A percentile compares a stretch with the other conserved stretches of the same genome.
phyloP scores from a whole-genome alignment of 495 filamentous ascomycete species.

The Penicillium soppii region DNA sequence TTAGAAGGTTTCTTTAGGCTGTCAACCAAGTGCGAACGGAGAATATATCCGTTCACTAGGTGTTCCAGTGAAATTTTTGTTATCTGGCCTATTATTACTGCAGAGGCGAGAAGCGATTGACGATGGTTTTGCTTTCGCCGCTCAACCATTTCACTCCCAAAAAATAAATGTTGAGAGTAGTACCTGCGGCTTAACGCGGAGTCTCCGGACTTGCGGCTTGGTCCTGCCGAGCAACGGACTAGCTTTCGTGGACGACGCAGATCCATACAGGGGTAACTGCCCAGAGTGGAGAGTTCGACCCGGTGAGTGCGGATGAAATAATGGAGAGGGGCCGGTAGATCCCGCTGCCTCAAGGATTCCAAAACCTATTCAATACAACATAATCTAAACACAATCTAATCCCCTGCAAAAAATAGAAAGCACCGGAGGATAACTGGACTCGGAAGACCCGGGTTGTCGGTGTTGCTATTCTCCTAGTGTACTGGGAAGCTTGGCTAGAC shows the following conservation, averaged over 20 bases:
- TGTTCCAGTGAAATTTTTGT: not conserved
- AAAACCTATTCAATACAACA: too few species aligned
- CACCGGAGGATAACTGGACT: not conserved
- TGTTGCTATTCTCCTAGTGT: not conserved
- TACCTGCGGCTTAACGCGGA: not conserved
- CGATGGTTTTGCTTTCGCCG: too few species aligned
- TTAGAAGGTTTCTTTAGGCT: not conserved
- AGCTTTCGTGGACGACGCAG: slow-evolving; percentile 1
- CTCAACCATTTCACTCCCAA: too few species aligned
- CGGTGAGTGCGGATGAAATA: slow-evolving; percentile 1
- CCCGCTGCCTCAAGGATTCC: not conserved
- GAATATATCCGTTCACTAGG: not conserved
- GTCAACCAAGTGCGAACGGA: not conserved
- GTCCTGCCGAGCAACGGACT: not conserved
- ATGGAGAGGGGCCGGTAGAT: slow-evolving; percentile 7
- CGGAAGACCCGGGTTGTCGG: slow-evolving; percentile 1
- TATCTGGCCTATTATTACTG: too few species aligned
- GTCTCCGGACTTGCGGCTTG: not conserved
- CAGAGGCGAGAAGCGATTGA: too few species aligned
- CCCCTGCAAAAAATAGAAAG: too few species aligned
- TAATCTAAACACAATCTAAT: too few species aligned
- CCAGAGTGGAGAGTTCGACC: not conserved
- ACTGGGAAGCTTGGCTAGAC: not conserved
- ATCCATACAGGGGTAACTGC: not conserved
- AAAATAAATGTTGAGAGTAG: too few species aligned